Conservation (phyloP, 345 rosid genomes). For the Psidium friedrichsthalianum region DNA sequence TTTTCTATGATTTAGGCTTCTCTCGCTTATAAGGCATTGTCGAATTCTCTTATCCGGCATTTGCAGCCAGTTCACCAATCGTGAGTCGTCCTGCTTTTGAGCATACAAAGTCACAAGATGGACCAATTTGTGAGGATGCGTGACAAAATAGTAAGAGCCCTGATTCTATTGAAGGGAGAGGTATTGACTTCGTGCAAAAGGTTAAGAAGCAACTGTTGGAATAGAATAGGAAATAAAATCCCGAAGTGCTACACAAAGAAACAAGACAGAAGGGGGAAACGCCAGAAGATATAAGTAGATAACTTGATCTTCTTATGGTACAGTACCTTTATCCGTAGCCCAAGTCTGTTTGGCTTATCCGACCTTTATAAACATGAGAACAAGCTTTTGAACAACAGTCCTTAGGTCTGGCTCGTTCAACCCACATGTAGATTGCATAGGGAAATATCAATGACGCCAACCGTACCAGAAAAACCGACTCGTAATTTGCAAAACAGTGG, state of each 20-base stretch:
- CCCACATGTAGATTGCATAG: conserved; percentile 71
- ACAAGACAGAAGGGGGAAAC: no score
- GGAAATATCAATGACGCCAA: conserved; percentile 84
- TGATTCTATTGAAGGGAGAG: background rate
- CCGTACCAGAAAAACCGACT: conserved; percentile 25
- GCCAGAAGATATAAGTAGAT: background rate
- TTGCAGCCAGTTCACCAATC: background rate
- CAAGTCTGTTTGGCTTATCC: conserved; percentile 22
- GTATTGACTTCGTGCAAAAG: background rate
- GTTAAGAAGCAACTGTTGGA: background rate
- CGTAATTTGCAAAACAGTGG: background rate
- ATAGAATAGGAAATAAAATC: background rate
- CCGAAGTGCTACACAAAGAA: background rate
- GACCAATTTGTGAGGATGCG: background rate
- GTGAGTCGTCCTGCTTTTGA: background rate
- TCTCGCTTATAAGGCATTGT: background rate
- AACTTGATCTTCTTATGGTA: background rate
- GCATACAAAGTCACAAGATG: background rate
- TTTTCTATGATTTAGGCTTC: background rate
- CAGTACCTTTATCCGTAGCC: conserved; percentile 44
- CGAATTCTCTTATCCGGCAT: background rate
- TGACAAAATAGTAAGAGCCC: background rate
- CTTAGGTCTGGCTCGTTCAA: conserved; percentile 58
- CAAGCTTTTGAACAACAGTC: conserved; percentile 54
- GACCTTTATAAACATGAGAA: conserved; percentile 37